These are phyloP conservation scores for Geranium brycei DNA, from an alignment of 345 rosid genomes.

Conservation along the genomic window DNA sequence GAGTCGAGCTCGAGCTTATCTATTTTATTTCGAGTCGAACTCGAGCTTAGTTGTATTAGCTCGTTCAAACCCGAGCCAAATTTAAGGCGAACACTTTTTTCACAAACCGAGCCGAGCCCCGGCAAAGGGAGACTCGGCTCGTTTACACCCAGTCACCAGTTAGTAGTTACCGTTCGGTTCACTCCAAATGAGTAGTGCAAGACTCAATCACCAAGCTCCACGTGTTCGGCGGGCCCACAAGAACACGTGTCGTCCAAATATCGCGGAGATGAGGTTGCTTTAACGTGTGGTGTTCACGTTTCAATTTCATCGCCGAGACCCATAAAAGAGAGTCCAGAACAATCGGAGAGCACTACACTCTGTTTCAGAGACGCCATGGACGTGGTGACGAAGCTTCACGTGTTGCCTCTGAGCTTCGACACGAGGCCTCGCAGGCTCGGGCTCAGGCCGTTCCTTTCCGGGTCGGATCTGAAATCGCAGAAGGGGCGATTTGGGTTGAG, in stretches of 20 bases:
- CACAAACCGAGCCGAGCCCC: no score
- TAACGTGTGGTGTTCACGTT: slow-evolving; percentile 88
- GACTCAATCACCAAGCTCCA: no score
- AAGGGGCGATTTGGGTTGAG: slow-evolving; percentile 17
- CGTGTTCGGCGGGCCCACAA: no score
- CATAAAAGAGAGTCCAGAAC: background rate
- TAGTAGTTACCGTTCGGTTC: no score
- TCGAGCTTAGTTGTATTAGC: no score
- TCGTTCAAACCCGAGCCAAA: no score
- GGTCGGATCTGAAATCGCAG: slow-evolving; percentile 15
- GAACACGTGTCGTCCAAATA: slow-evolving; percentile 33
- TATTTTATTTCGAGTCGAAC: no score
- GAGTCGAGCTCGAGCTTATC: no score
- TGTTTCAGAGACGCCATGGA: slow-evolving; percentile 24
- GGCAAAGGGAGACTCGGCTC: no score
- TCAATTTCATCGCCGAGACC: slow-evolving; percentile 7
- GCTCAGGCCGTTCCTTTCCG: slow-evolving; percentile 11
- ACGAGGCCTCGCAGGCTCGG: slow-evolving; percentile 19
- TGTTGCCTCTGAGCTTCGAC: slow-evolving; percentile 33
- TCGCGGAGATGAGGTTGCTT: slow-evolving; percentile 52
- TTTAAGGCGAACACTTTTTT: no score
- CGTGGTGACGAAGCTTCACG: slow-evolving; percentile 38
- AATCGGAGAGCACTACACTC: slow-evolving; percentile 3
- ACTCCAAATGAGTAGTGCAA: no score
- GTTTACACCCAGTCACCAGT: no score